A percentile compares a stretch with the other conserved stretches of the same genome.
Evolutionary conservation across 148 eudicot species (phyloP).

Genomic region (Fagopyrum homotropicum): DNA sequence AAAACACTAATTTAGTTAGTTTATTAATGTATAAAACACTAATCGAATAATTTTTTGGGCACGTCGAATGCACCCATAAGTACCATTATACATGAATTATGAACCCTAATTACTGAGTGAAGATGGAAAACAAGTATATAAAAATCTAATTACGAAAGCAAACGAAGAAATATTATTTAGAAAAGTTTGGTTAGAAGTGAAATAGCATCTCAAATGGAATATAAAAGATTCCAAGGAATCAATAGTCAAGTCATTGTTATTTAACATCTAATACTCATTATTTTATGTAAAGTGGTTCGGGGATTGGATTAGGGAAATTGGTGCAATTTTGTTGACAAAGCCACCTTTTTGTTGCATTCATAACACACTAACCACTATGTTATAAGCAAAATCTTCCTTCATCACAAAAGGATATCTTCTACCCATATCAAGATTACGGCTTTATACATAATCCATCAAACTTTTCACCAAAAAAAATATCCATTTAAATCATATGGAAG

Average conservation of each 20-base stretch:
- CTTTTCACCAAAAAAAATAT: background rate
- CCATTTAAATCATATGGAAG: slow-evolving; percentile 1
- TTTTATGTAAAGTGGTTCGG: background rate
- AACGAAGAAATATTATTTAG: background rate
- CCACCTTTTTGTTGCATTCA: slow-evolving; percentile 4
- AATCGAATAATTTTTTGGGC: too few species aligned
- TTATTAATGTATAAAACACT: too few species aligned
- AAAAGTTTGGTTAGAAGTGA: background rate
- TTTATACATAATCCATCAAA: background rate
- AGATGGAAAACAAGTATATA: too few species aligned
- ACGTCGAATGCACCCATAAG: too few species aligned
- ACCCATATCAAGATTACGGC: slow-evolving; percentile 8
- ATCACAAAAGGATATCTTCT: background rate
- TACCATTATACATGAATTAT: too few species aligned
- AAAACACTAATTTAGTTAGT: too few species aligned
- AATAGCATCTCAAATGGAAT: slow-evolving; percentile 8
- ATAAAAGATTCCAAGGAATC: slow-evolving; percentile 11
- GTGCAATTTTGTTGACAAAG: background rate
- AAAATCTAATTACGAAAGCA: too few species aligned
- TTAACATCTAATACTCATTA: background rate
- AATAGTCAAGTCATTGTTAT: background rate
- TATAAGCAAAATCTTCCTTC: slow-evolving; percentile 8
- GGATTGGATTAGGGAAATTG: slow-evolving; percentile 11
- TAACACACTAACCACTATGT: slow-evolving; percentile 2
- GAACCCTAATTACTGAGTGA: too few species aligned